Evolutionary conservation across 2,329 filamentous ascomycete genomes (phyloP).

Genomic region (Plenodomus lindquistii): DNA sequence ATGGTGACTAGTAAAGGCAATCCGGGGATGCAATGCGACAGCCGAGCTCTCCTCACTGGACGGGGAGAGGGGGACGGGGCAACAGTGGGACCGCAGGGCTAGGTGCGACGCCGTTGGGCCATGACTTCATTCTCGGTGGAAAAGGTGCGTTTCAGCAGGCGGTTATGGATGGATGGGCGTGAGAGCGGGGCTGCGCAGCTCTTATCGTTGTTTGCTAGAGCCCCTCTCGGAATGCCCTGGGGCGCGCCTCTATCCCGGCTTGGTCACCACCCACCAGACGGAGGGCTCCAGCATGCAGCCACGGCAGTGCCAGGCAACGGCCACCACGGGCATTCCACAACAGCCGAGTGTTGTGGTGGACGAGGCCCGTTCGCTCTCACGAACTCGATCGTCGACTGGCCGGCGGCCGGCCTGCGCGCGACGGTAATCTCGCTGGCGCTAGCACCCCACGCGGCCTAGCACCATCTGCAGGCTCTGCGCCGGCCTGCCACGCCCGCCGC

Average conservation of each 20-base stretch:
- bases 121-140: slow-evolving; percentile 22
- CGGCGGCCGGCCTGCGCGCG: slow-evolving; percentile 9
- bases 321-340: not conserved
- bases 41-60: too few species aligned
- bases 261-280: too few species aligned
- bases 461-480: slow-evolving; percentile 1
- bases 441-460: slow-evolving; percentile 1
- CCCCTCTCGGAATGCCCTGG: not conserved
- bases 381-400: slow-evolving; percentile 18
- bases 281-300: too few species aligned
- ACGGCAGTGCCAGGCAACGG: not conserved
- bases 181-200: not conserved
- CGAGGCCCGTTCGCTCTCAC: not conserved
- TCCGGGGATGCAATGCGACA: too few species aligned
- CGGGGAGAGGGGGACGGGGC: not conserved
- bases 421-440: slow-evolving; percentile 7
- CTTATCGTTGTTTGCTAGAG: slow-evolving; percentile 5
- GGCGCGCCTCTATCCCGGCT: too few species aligned
- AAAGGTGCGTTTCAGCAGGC: slow-evolving; percentile 15
- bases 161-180: not conserved
- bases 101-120: slow-evolving; percentile 8
- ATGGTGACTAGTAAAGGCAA: too few species aligned
- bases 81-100: slow-evolving; percentile 8
- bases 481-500: not conserved
- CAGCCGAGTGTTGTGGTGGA: not conserved